Conservation (phyloP, 140 eudicot species). For the Anethum foeniculum region DNA sequence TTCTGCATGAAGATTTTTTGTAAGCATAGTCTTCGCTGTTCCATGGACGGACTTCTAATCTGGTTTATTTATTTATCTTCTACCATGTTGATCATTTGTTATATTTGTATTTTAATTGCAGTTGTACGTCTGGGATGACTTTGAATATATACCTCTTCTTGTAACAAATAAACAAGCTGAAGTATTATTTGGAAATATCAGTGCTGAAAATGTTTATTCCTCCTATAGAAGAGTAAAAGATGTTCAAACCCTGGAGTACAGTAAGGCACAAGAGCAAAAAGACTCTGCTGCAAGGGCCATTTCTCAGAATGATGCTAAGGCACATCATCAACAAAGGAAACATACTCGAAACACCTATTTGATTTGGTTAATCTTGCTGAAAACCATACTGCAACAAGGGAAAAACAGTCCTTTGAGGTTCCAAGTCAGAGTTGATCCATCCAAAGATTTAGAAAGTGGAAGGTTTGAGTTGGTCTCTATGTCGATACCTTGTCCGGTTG, state of each 20-base stretch:
- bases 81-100: neutral
- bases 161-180: constrained; percentile 77
- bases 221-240: constrained; percentile 37
- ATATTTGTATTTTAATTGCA: constrained; percentile 23
- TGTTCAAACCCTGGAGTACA: constrained; percentile 1
- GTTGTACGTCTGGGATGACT: constrained; percentile 77
- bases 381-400: constrained; percentile 45
- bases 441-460: constrained; percentile 50
- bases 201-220: constrained; percentile 54
- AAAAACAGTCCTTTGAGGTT: constrained; percentile 61
- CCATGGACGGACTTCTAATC: neutral
- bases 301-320: neutral
- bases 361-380: constrained; percentile 59
- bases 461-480: constrained; percentile 64
- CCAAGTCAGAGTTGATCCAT: constrained; percentile 45
- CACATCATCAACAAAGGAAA: constrained; percentile 2
- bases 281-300: neutral
- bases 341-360: constrained; percentile 33
- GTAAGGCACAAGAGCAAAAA: neutral
- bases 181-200: constrained; percentile 53
- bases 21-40: neutral
- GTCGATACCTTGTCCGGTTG: constrained; percentile 31
- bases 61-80: neutral
- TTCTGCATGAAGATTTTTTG: neutral
- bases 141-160: constrained; percentile 48